Percentiles rank a stretch among this genome's conserved stretches.
phyloP scores from a whole-genome alignment of 2,329 filamentous ascomycete genomes.

The Beauveria sp. region DNA sequence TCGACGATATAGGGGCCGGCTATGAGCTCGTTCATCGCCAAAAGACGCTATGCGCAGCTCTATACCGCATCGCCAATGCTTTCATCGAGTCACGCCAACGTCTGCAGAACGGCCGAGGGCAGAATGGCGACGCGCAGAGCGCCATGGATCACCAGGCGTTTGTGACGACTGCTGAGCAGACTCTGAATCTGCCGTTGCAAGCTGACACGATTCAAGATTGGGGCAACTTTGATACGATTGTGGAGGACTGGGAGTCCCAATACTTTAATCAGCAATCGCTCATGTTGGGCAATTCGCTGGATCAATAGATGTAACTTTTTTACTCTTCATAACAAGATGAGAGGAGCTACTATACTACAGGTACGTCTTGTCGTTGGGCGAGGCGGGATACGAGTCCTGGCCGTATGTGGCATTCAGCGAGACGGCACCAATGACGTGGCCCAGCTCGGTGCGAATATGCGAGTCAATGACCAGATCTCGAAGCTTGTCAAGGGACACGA shows the following conservation, averaged over 20 bases:
- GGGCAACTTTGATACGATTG: slow-evolving; percentile 9
- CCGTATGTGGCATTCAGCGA: slow-evolving; percentile 50
- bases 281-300: slow-evolving; percentile 2
- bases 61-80: slow-evolving; percentile 6
- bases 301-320: background rate
- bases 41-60: slow-evolving; percentile 2
- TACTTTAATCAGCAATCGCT: slow-evolving; percentile 10
- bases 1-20: background rate
- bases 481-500: slow-evolving; percentile 29
- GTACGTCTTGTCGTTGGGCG: slow-evolving; percentile 23
- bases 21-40: slow-evolving; percentile 5
- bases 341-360: background rate
- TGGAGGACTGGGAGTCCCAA: slow-evolving; percentile 10
- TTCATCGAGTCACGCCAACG: background rate
- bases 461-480: slow-evolving; percentile 37
- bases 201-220: slow-evolving; percentile 1
- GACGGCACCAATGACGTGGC: slow-evolving; percentile 38
- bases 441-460: slow-evolving; percentile 50
- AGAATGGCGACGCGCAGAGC: background rate
- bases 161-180: background rate
- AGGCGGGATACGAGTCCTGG: slow-evolving; percentile 38
- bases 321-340: background rate
- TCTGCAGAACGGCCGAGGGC: background rate
- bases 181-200: slow-evolving; percentile 6
- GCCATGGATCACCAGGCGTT: background rate